Evolutionary conservation across 2,329 filamentous ascomycete species (phyloP), one percentile per base, ranked within the genome.

Genomic region (Pezicula neosporulosa): DNA sequence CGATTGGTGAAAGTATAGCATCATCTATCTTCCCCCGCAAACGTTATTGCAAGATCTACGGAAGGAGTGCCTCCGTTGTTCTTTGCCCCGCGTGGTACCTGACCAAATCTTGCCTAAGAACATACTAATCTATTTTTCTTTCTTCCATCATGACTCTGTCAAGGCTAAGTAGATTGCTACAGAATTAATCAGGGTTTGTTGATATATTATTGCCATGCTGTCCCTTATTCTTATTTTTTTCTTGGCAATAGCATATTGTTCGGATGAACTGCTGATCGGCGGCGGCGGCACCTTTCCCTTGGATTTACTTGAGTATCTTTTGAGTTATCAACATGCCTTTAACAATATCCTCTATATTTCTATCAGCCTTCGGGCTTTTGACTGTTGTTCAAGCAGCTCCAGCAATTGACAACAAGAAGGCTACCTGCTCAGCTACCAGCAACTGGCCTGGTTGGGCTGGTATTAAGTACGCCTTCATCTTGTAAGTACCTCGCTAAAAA

Each of bases 391-490:
- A 53, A 51, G 56, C 49, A 6, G 24, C 47, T 12, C 36, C 44
- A 35, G 41, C 35, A 15, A 28, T 38, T 49, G 21, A 19, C 10
- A 27, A 13, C 15, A 55, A 50, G 24, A 45, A 28, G 12, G 49
- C 54, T 18, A 47, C 28, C 15, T 68, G 65, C 46, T 30, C 38
- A 19, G 56, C 64, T 5, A 66, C 61, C 16, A 43, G 51, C 3
- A 52, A 63, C 41, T 73, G 69, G 68, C 61, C 63, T 0, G 70
- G 66, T 10, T 73, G 67, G 65, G 45, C 62, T 6, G 60, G 63
- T 33, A 63, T 74, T 52, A 72, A 72, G 56, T 60, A 73, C 54
- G 65, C 70, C 3, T 75, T 74, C 51, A 64, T 71, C 43, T 74
- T 74, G 70, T 74, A 50, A 67, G 69, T 54, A 28, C 12, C 8